Conservation (phyloP, 1,284 basidiomycete genomes). For the Chalciporus sp. region DNA sequence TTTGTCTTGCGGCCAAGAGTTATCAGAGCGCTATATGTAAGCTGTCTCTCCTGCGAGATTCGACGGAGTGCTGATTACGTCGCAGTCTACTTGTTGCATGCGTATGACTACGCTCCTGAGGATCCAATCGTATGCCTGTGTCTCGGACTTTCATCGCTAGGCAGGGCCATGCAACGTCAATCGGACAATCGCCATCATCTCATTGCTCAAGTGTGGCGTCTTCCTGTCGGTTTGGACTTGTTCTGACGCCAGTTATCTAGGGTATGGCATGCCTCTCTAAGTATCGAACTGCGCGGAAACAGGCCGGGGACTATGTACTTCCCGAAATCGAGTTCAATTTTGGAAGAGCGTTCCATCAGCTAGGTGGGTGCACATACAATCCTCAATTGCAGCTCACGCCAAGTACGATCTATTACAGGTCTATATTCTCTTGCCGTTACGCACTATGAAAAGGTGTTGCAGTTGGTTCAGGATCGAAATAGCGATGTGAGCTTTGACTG, state of each 20-base stretch:
- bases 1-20: conserved; percentile 83
- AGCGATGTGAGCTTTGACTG: conserved; percentile 19
- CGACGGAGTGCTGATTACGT: neutral
- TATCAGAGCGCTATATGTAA: conserved; percentile 90
- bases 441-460: conserved; percentile 81
- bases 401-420: conserved; percentile 46
- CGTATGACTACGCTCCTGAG: conserved; percentile 80
- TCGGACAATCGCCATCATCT: conserved; percentile 93
- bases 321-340: conserved; percentile 90
- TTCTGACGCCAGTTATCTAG: conserved; percentile 39
- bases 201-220: conserved; percentile 61
- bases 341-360: conserved; percentile 87
- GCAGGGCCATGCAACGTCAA: conserved; percentile 90
- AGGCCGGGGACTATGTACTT: conserved; percentile 43
- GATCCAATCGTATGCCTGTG: conserved; percentile 87
- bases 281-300: conserved; percentile 64
- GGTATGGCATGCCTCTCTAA: conserved; percentile 80
- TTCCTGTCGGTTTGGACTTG: too few species aligned
- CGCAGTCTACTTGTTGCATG: conserved; percentile 87
- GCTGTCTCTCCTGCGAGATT: conserved; percentile 33
- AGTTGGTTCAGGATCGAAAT: conserved; percentile 50
- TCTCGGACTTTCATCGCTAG: conserved; percentile 83
- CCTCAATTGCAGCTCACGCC: neutral
- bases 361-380: conserved; percentile 56
- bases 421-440: conserved; percentile 77